Percentiles rank a stretch among this genome's conserved stretches.
phyloP scores from a whole-genome alignment of 192 early-diverging fungal genomes.

The Irineochytrium annulatum region DNA sequence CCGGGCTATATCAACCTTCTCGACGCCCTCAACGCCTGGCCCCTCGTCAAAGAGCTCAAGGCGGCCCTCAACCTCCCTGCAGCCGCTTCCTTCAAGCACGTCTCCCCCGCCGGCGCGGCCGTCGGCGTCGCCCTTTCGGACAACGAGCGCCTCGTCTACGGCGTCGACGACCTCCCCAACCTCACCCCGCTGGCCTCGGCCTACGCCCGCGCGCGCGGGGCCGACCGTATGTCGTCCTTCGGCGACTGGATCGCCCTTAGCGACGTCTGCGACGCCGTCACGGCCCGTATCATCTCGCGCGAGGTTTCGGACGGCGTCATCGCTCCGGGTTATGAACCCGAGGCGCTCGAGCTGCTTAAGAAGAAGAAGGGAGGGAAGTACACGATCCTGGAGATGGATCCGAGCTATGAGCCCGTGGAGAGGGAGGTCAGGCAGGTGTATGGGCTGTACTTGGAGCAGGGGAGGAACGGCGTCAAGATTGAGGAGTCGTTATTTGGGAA shows the following conservation, averaged over 20 bases:
- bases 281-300: conserved; percentile 90
- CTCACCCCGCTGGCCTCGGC: conserved; percentile 85
- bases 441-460: conserved; percentile 87
- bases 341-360: conserved; percentile 82
- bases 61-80: conserved; percentile 82
- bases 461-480: conserved; percentile 83
- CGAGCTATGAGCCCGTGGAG: conserved; percentile 78
- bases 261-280: conserved; percentile 82
- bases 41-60: conserved; percentile 93
- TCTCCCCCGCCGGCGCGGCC: conserved; percentile 96
- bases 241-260: conserved; percentile 98
- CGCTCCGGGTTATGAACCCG: conserved; percentile 82
- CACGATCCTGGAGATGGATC: conserved; percentile 90
- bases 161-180: conserved; percentile 75
- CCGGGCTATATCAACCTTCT: conserved; percentile 99
- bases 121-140: conserved; percentile 77
- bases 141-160: conserved; percentile 83
- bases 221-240: conserved; percentile 98
- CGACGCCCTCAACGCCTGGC: conserved; percentile 96
- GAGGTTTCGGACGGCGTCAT: conserved; percentile 98
- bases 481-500: conserved; percentile 74
- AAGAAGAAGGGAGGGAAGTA: conserved; percentile 99
- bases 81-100: conserved; percentile 99
- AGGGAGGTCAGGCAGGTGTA: conserved; percentile 93
- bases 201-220: conserved; percentile 96